Base-by-base conservation (phyloP, 2,329 filamentous ascomycete species). In the Fusarium tricinctum region DNA sequence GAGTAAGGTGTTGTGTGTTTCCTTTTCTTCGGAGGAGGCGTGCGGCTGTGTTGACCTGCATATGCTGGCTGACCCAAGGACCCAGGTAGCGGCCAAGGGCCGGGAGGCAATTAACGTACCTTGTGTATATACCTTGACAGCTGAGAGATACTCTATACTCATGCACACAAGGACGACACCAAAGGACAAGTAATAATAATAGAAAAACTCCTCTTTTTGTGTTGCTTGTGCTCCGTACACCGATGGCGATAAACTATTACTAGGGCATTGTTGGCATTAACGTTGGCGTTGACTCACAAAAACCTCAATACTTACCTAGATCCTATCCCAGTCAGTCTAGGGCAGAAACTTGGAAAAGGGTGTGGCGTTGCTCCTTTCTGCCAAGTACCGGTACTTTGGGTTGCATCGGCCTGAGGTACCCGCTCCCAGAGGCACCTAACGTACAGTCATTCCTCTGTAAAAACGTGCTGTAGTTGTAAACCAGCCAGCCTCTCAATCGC, bases 371-470 rank as follows among this genome's bases (percentile, higher is more conserved):
- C 10, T 30, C 28, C 10, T 12, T 30, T 63, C 39, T 46, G 6
- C 19, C 56, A 73, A 57, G 70, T 73, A 73, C 71, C 63, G 58
- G 64, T 73, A 73, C 71, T 45, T 69, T 49, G 45, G 49, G 38
- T 46, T 30, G 50, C 40, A 45, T 45, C 60, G 44, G 52, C 33
- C 54, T 48, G 40, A 57, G 30, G 68, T 73, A 70, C 58, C 49
- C 55, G 19, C 64, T 49, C 50, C 58, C 30, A 38, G 35, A 38
- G 17, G 17, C 17, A 38, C 35, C 19, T 23, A 23, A 4, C 20
- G n/a, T 22, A 22, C 45, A 14, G n/a, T n/a, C n/a, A n/a, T n/a
- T 23, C 23, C 23, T 23, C 23, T 23, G 39, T 51, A 52, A n/a
- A n/a, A n/a, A 28, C 28, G 35, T 38, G 17, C 8, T 38, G n/a